phyloP scores from a whole-genome alignment of 495 filamentous ascomycete genomes.

The Penicillium mononematosum region DNA sequence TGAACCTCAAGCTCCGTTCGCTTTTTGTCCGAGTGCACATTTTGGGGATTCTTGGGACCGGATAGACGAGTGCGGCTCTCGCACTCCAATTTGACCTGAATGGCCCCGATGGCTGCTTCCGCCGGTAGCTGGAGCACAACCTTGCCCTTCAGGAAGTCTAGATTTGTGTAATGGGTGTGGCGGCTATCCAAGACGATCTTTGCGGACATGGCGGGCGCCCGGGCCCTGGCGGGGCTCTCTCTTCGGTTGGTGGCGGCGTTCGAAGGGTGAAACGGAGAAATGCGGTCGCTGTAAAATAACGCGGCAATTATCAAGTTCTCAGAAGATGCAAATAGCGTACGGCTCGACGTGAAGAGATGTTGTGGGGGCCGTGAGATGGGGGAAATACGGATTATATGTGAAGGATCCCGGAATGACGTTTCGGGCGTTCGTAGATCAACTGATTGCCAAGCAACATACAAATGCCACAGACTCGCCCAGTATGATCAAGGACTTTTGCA shows the following conservation, averaged over 20 bases:
- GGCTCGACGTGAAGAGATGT: neutral
- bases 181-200: slow-evolving; percentile 72
- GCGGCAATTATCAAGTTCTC: slow-evolving; percentile 2
- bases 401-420: slow-evolving; percentile 25
- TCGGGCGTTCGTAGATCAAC: slow-evolving; percentile 20
- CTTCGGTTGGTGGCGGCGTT: neutral
- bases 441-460: slow-evolving; percentile 13
- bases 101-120: slow-evolving; percentile 67
- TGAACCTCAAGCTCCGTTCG: slow-evolving; percentile 70
- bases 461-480: neutral
- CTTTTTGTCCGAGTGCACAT: slow-evolving; percentile 57
- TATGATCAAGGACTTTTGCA: neutral
- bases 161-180: slow-evolving; percentile 80
- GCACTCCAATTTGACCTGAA: slow-evolving; percentile 93
- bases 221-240: slow-evolving; percentile 15
- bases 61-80: slow-evolving; percentile 70
- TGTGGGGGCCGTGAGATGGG: slow-evolving; percentile 9
- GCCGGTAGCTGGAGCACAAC: slow-evolving; percentile 64
- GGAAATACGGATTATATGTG: slow-evolving; percentile 22
- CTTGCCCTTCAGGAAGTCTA: slow-evolving; percentile 72
- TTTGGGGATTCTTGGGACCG: slow-evolving; percentile 55
- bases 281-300: neutral
- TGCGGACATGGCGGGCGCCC: slow-evolving; percentile 64
- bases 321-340: neutral
- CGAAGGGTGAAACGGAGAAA: neutral